Evolutionary conservation across 2,329 filamentous ascomycete genomes (phyloP), one percentile per base, ranked within the genome.

Genomic region (Penicillium hordei): DNA sequence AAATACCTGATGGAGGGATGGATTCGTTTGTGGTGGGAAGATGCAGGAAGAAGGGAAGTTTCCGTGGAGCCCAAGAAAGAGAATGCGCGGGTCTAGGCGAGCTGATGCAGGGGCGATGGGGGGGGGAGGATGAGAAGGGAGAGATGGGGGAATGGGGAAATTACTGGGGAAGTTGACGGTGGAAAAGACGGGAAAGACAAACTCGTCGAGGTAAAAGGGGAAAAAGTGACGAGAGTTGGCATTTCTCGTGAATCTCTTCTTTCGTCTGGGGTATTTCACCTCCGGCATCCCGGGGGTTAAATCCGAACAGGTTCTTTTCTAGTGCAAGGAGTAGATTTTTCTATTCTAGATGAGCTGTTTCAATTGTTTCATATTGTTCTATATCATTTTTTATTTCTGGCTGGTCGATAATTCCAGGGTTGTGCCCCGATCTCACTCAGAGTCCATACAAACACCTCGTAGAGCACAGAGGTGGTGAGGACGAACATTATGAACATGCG

Each of bases 71-170:
- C 53, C 63, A 62, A 66, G 60, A 64, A 64, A 67, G 65, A 67
- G 64, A 66, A 67, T 66, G 65, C 65, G 65, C 65, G 62, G 60
- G 52, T 19, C 62, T 65, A 65, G 65, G 61, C 64, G 65, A 61
- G 63, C 31, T 55, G 53, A 61, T 60, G 62, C 59, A 67, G 62
- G 64, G 53, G 61, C 60, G 61, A 50, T 62, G 52, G 45, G 21
- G 52, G 42, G n/a, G 7, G 39, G 21, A 52, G 34, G 50, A 56
- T 36, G 56, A 43, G 46, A 42, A 49, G 39, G 55, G 31, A 42
- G 19, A 33, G 36, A 36, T 17, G 44, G 19, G 25, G 19, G 19
- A 19, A 48, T 21, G 25, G 25, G n/a, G 19, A 43, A 48, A 52
- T 49, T 52, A n/a, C 34, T 46, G 33, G n/a, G 15, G 19, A 45